These are phyloP conservation scores for Naegleria gruberi DNA, from an alignment of 208 protist species.

Conservation along the genomic window DNA sequence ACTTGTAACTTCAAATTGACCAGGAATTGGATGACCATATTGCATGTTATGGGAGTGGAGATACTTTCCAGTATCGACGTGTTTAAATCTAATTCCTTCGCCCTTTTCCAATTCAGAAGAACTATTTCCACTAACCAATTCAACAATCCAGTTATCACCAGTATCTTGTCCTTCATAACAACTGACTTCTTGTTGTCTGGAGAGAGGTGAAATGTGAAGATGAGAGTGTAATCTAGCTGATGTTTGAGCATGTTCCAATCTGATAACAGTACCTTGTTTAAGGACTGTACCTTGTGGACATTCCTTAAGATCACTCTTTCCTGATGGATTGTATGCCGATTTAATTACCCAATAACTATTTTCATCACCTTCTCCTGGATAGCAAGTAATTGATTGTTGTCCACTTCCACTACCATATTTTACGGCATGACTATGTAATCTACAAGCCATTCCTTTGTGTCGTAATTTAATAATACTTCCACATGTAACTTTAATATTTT, in stretches of 20 bases:
- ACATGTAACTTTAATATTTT: conserved; percentile 9
- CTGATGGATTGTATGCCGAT: not conserved
- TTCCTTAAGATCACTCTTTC: not conserved
- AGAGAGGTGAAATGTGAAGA: not conserved
- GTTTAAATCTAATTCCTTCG: not conserved
- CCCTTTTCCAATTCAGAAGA: not conserved
- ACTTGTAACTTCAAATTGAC: conserved; percentile 13
- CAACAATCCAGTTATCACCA: conserved; percentile 8
- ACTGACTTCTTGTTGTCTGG: conserved; percentile 20
- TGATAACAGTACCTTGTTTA: not conserved
- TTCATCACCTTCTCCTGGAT: not conserved
- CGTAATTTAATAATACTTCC: conserved; percentile 6
- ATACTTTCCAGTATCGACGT: conserved; percentile 24
- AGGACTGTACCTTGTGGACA: conserved; percentile 1
- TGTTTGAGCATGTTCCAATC: conserved; percentile 1
- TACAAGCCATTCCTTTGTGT: not conserved
- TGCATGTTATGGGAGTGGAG: not conserved
- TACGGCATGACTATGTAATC: conserved; percentile 15
- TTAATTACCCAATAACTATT: conserved; percentile 25
- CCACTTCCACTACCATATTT: conserved; percentile 15
- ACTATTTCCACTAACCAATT: not conserved
- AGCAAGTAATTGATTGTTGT: conserved; percentile 17
- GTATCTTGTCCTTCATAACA: conserved; percentile 3
- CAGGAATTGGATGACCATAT: conserved; percentile 17
- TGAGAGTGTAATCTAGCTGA: not conserved